phyloP scores from a whole-genome alignment of 768 basidiomycete species.

The Phanerochaete sordida region DNA sequence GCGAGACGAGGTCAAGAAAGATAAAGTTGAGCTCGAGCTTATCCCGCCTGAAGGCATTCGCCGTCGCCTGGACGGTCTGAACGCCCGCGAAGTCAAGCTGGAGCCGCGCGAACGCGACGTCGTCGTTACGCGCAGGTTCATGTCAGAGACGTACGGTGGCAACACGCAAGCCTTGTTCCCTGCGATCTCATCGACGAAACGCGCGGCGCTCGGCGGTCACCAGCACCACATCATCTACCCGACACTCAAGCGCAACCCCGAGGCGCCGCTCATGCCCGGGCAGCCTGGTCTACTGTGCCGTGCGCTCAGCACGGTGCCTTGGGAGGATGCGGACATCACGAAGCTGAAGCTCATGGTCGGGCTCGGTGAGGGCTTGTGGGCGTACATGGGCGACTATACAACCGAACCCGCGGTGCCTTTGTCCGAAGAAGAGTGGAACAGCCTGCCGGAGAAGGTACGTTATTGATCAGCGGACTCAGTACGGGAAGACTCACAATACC shows the following conservation, averaged over 20 bases:
- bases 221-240: constrained; percentile 12
- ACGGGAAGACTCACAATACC: not conserved
- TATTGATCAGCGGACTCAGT: not conserved
- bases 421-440: not conserved
- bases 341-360: constrained; percentile 5
- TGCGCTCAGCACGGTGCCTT: not conserved
- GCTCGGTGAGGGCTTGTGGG: not conserved
- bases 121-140: constrained; percentile 6
- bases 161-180: constrained; percentile 2
- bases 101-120: constrained; percentile 4
- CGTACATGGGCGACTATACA: constrained; percentile 8
- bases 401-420: not conserved
- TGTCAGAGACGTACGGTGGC: constrained; percentile 11
- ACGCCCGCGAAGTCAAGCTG: constrained; percentile 6
- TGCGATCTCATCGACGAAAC: constrained; percentile 1
- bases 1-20: not conserved
- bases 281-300: constrained; percentile 10
- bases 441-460: constrained; percentile 1
- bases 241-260: constrained; percentile 8
- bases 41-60: not conserved
- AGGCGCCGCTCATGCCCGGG: constrained; percentile 9
- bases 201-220: constrained; percentile 1
- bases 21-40: not conserved
- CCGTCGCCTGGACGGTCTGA: not conserved
- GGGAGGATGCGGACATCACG: not conserved